Conservation (phyloP, 192 early-diverging fungal genomes). For the Paraglomus brasilianum region DNA sequence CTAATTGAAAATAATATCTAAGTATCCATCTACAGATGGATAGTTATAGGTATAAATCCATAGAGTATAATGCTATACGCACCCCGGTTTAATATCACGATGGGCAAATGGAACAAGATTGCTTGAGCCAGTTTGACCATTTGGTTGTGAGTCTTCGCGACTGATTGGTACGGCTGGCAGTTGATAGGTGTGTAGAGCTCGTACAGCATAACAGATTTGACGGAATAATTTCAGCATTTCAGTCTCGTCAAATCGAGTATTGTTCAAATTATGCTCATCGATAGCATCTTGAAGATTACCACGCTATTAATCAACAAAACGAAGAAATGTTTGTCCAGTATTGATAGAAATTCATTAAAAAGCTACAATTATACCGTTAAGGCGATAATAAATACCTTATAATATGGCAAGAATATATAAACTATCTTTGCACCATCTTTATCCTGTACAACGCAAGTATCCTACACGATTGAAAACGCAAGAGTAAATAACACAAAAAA, state of each 20-base stretch:
- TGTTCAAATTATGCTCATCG: slow-evolving; percentile 46
- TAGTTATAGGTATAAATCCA: neutral
- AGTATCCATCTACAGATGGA: too few species aligned
- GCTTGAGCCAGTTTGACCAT: neutral
- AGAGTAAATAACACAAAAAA: neutral
- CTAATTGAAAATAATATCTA: slow-evolving; percentile 32
- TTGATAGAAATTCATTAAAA: neutral
- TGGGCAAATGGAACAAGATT: slow-evolving; percentile 58
- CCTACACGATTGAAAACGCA: slow-evolving; percentile 39
- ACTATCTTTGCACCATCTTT: slow-evolving; percentile 51
- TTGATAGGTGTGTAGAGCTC: slow-evolving; percentile 54
- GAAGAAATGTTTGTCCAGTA: neutral
- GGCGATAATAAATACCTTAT: slow-evolving; percentile 40
- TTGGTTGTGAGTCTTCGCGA: slow-evolving; percentile 24
- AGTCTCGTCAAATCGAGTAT: slow-evolving; percentile 52
- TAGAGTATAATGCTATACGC: slow-evolving; percentile 3
- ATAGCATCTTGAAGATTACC: slow-evolving; percentile 61
- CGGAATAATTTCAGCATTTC: slow-evolving; percentile 59
- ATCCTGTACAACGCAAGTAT: slow-evolving; percentile 53
- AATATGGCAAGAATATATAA: slow-evolving; percentile 73
- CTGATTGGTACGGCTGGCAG: slow-evolving; percentile 41
- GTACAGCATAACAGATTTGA: slow-evolving; percentile 59
- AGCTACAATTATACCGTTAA: neutral
- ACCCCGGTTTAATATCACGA: slow-evolving; percentile 75
- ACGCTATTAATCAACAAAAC: slow-evolving; percentile 26